These are phyloP conservation scores for Nemania sp. DNA, from an alignment of 2,329 filamentous ascomycete genomes.

Conservation along the genomic window DNA sequence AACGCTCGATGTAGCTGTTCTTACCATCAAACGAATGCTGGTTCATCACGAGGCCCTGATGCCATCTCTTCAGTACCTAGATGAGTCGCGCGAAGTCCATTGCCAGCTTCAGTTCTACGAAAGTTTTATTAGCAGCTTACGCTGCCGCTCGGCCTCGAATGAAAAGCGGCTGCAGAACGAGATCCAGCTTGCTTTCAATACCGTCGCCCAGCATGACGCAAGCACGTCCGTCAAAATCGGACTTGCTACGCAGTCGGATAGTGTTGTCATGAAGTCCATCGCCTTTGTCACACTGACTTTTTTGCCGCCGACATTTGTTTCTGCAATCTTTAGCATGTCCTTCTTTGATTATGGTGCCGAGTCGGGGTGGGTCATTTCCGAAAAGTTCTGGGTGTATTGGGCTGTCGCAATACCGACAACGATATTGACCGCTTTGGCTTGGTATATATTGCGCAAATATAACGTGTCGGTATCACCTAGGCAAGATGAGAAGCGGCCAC, in stretches of 20 bases:
- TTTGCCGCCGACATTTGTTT: slow-evolving; percentile 55
- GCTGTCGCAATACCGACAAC: slow-evolving; percentile 35
- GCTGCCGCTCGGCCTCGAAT: slow-evolving; percentile 44
- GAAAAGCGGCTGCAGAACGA: slow-evolving; percentile 55
- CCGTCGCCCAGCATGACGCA: slow-evolving; percentile 47
- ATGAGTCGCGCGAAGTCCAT: slow-evolving; percentile 31
- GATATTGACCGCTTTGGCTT: slow-evolving; percentile 21
- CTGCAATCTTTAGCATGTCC: slow-evolving; percentile 50
- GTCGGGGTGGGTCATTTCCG: slow-evolving; percentile 32
- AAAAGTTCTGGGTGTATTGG: slow-evolving; percentile 41
- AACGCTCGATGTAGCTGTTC: slow-evolving; percentile 43
- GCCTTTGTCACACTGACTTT: slow-evolving; percentile 53
- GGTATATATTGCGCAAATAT: slow-evolving; percentile 27
- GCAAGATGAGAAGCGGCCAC: no score
- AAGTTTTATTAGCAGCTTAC: slow-evolving; percentile 42
- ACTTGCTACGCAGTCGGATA: slow-evolving; percentile 48
- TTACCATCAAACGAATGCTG: slow-evolving; percentile 40
- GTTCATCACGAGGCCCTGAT: slow-evolving; percentile 37
- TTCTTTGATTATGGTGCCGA: slow-evolving; percentile 44
- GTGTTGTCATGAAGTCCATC: slow-evolving; percentile 55
- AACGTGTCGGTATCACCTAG: not conserved
- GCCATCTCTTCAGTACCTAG: not conserved
- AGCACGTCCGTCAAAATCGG: slow-evolving; percentile 45
- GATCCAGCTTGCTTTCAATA: slow-evolving; percentile 56
- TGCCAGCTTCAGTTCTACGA: slow-evolving; percentile 40